Conservation (phyloP, 768 basidiomycete species). For the Roridomyces roridus region DNA sequence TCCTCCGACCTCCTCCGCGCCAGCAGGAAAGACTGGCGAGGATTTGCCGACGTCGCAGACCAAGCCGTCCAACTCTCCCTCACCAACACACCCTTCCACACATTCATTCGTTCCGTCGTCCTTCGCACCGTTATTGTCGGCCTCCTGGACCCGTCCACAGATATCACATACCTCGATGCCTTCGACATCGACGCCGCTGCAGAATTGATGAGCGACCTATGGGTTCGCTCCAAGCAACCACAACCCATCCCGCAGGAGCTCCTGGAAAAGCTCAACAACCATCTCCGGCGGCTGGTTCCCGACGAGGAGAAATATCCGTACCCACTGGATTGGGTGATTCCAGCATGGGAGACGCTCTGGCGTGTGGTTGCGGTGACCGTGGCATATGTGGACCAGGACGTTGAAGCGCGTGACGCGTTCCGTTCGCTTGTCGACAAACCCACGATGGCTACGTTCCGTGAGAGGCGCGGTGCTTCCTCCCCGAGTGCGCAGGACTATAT, state of each 20-base stretch:
- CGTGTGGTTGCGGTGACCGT: conserved; percentile 56
- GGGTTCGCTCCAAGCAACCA: conserved; percentile 50
- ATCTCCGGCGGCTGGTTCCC: conserved; percentile 49
- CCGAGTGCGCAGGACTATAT: conserved; percentile 46
- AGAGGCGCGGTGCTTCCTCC: not conserved
- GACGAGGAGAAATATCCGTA: conserved; percentile 37
- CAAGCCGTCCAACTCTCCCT: conserved; percentile 38
- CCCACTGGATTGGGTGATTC: conserved; percentile 60
- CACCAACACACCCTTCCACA: conserved; percentile 35
- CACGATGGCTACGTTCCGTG: conserved; percentile 34
- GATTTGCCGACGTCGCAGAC: conserved; percentile 36
- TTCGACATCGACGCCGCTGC: conserved; percentile 45
- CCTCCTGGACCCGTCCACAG: conserved; percentile 41
- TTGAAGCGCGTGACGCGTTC: conserved; percentile 35
- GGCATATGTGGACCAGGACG: conserved; percentile 41
- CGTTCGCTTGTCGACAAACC: conserved; percentile 41
- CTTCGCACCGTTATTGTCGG: conserved; percentile 49
- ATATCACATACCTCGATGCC: conserved; percentile 35
- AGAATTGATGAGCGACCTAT: conserved; percentile 49
- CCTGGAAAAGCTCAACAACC: conserved; percentile 39
- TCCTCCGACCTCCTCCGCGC: conserved; percentile 38
- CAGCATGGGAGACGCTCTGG: conserved; percentile 70
- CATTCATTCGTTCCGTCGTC: conserved; percentile 50
- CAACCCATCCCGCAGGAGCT: conserved; percentile 35
- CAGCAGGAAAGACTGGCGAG: conserved; percentile 38